Conservation (phyloP, 1,284 basidiomycete genomes). For the Gastroboletus turbinatus region DNA sequence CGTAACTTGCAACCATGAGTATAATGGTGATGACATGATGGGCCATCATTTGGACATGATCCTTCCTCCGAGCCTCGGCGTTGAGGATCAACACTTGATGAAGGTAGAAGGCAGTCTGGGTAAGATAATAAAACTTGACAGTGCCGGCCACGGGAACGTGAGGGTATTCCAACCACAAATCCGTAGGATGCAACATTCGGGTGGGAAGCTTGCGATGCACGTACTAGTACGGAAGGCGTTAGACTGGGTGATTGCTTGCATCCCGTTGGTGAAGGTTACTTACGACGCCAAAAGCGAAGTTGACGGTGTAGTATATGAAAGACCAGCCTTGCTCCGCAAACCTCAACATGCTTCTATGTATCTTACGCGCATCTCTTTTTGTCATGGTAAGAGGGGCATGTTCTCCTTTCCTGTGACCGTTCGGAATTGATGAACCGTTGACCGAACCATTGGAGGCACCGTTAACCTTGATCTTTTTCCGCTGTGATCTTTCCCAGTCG, state of each 20-base stretch:
- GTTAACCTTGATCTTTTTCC: slow-evolving; percentile 29
- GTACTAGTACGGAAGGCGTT: slow-evolving; percentile 53
- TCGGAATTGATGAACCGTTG: slow-evolving; percentile 34
- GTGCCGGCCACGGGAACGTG: slow-evolving; percentile 74
- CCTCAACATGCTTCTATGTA: slow-evolving; percentile 74
- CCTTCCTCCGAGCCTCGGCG: slow-evolving; percentile 90
- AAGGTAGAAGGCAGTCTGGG: slow-evolving; percentile 89
- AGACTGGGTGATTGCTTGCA: neutral
- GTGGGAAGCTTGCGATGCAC: slow-evolving; percentile 77
- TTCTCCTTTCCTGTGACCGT: slow-evolving; percentile 25
- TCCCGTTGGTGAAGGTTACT: slow-evolving; percentile 39
- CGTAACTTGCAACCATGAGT: slow-evolving; percentile 80
- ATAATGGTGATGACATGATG: slow-evolving; percentile 91
- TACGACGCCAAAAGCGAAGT: slow-evolving; percentile 82
- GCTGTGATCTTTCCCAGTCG: slow-evolving; percentile 40
- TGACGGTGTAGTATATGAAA: slow-evolving; percentile 75
- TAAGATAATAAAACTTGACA: slow-evolving; percentile 90
- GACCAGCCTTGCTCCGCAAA: slow-evolving; percentile 97
- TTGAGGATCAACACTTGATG: slow-evolving; percentile 92
- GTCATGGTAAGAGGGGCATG: slow-evolving; percentile 26
- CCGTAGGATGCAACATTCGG: slow-evolving; percentile 59
- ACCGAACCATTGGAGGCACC: slow-evolving; percentile 28
- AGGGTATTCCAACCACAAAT: slow-evolving; percentile 85
- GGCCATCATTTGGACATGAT: slow-evolving; percentile 94
- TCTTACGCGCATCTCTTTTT: slow-evolving; percentile 48